These are phyloP conservation scores for Triticum dicoccoides DNA, from an alignment of 176 grass and related monocot genomes.

Conservation along the genomic window DNA sequence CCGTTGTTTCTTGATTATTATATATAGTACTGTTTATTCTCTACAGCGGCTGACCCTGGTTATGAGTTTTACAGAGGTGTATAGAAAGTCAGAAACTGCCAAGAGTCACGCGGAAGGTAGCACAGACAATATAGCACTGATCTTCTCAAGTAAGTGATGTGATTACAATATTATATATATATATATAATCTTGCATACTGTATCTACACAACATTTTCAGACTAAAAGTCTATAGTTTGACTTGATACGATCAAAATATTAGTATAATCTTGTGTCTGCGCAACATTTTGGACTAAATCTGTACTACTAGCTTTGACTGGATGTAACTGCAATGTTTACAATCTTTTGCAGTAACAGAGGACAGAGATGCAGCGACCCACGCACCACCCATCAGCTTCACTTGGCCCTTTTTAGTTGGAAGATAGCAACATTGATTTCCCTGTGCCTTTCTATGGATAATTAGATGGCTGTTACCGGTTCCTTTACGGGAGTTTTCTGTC, in stretches of 20 bases:
- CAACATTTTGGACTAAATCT: not conserved
- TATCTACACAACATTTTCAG: not conserved
- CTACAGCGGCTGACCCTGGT: not conserved
- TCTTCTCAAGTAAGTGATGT: not conserved
- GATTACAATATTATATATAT: not conserved
- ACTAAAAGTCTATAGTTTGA: not conserved
- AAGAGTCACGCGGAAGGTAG: not conserved
- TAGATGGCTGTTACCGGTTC: not conserved
- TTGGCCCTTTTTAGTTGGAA: not conserved
- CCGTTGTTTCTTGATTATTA: not conserved
- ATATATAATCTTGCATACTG: not conserved
- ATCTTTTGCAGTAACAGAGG: not conserved
- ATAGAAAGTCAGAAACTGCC: not conserved
- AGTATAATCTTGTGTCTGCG: not conserved
- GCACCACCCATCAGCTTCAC: not conserved
- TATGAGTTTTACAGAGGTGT: not conserved
- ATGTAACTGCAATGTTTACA: not conserved
- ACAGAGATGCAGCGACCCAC: slow-evolving; percentile 2
- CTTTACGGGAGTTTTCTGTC: not conserved
- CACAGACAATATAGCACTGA: not conserved
- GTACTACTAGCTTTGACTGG: not conserved
- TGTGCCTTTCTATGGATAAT: not conserved
- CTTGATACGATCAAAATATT: not conserved
- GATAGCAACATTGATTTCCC: not conserved
- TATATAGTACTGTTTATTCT: not conserved